Conservation (phyloP, 192 early-diverging fungal species). For the Entomortierella beljakovae region DNA sequence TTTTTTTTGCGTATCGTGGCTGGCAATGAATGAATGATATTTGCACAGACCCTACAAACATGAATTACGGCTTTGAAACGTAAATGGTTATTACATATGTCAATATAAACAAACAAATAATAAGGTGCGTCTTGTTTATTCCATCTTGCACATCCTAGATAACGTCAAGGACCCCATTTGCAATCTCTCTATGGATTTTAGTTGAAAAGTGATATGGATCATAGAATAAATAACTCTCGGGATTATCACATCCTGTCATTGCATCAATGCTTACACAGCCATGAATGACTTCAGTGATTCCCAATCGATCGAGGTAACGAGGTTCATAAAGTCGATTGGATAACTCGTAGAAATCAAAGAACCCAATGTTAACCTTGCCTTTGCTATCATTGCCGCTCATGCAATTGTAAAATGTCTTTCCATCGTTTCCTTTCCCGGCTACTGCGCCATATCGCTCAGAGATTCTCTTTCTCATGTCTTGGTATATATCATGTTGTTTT, state of each 20-base stretch:
- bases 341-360: slow-evolving; percentile 28
- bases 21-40: no score
- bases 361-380: slow-evolving; percentile 19
- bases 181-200: slow-evolving; percentile 38
- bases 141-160: no score
- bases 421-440: not conserved
- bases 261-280: slow-evolving; percentile 22
- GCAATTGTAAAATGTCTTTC: slow-evolving; percentile 2
- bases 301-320: slow-evolving; percentile 7
- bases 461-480: slow-evolving; percentile 18
- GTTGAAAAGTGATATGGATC: slow-evolving; percentile 33
- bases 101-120: no score
- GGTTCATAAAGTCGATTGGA: not conserved
- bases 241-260: slow-evolving; percentile 14
- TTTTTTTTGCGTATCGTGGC: no score
- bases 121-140: no score
- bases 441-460: slow-evolving; percentile 8
- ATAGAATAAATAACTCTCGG: slow-evolving; percentile 21
- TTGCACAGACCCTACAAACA: no score
- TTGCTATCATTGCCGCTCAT: not conserved
- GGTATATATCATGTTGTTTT: slow-evolving; percentile 22
- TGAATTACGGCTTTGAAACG: no score
- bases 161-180: slow-evolving; percentile 10
- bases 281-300: slow-evolving; percentile 26
- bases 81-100: no score